Evolutionary conservation across 192 early-diverging fungal genomes (phyloP), one percentile per base, ranked within the genome.

Genomic region (Backusella westeae): DNA sequence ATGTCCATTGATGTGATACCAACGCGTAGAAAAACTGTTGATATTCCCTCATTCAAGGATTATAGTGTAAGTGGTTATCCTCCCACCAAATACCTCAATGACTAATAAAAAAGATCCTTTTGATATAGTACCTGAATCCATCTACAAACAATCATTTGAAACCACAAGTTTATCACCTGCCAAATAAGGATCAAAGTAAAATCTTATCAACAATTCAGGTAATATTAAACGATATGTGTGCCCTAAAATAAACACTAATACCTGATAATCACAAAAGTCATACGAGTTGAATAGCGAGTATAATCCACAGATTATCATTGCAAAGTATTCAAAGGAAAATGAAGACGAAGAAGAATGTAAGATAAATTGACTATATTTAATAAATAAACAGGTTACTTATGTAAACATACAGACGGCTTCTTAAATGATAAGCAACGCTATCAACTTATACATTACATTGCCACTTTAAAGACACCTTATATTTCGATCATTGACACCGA

Each of bases 361-460:
- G 56, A 63, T 63, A 10, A 29, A 63, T 63, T 0, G 9, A 59
- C 23, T 12, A 26, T 26, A 23, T 21, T 23, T 23, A 10, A 9
- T 26, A 8, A 26, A 59, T 1, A 21, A 52, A 7, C 38, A 26
- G 26, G 9, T 59, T 59, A 12, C 23, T 59, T 21, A 29, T 29
- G 2, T 63, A 26, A 10, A 63, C 9, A 1, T 4, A 1, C 4
- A 63, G 56, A 63, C 4, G 12, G 2, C 1, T 29, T 26, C 8
- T 63, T 63, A 63, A 63, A 26, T 12, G 56, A 63, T 63, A 63
- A 63, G 12, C 56, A 63, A 15, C 56, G 56, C 8, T 99, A 97
- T 84, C 84, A 85, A 75, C 81, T 98, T 68, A 95, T 98, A 85
- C 95, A 99, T 82, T 81, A 94, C 36, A 93, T 97, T 63, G 96